Base-by-base conservation (phyloP, 2,329 filamentous ascomycete genomes). In the Cytospora piceicola region DNA sequence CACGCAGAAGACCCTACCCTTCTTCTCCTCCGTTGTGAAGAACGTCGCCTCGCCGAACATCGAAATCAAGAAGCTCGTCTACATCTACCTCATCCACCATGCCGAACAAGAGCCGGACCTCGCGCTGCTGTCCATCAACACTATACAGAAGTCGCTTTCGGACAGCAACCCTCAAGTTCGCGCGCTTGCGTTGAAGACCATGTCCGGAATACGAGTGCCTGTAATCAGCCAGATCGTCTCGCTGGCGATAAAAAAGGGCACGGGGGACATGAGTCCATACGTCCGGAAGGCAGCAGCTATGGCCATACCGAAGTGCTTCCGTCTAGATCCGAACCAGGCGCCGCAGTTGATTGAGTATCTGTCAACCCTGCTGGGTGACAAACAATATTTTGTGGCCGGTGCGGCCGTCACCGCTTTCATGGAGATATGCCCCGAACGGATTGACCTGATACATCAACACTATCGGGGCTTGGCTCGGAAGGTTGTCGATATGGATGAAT, bases 401-500 rank as follows among this genome's bases (percentile, higher is more conserved):
- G 93, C 95, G 3, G 95, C 95, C 0, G 93, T 98, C 4, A 88
- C 90, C 46, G 92, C 95, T 0, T 97, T 96, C 72, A 78, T 96
- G 76, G 93, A 97, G 70, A 83, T 98, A 32, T 98, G 94, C 70
- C 94, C 95, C 0, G 90, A 96, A 20, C 84, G 91, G 62, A 84
- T 97, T 69, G 94, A 97, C 75, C 80, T 99, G 67, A 88, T 99
- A 71, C 95, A 99, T 77, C 89, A 90, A 70, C 91, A 97, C 75
- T 99, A 98, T 78, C 88, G 92, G 59, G 83, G 86, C 42, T 80
- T 99, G 69, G 89, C 96, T 69, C 92, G 88, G 76, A 97, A 97
- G 81, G 80, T 98, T 61, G 93, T 97, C 29, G 95, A 99, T 75
- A 99, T 99, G 95, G 95, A 99, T 74, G 95, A 99, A 78, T 99